Conservation (phyloP, 2,329 filamentous ascomycete species). For the Seiridium cupressi region DNA sequence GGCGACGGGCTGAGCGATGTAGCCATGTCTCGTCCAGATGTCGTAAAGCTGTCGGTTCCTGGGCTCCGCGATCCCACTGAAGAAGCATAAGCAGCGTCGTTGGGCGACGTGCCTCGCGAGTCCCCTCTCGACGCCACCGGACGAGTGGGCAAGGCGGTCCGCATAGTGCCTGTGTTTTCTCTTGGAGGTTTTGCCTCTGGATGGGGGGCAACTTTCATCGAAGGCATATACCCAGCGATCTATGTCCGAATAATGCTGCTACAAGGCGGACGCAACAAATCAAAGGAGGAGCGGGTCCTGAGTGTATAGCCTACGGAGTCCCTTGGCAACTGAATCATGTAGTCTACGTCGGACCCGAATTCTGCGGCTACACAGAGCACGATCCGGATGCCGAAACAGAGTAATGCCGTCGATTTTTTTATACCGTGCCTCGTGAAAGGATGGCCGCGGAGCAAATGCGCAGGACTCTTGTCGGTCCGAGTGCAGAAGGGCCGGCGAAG, state of each 20-base stretch:
- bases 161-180: slow-evolving; percentile 5
- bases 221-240: neutral
- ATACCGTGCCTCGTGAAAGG: too few species aligned
- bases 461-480: too few species aligned
- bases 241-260: neutral
- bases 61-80: slow-evolving; percentile 12
- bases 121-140: slow-evolving; percentile 3
- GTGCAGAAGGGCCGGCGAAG: too few species aligned
- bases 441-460: too few species aligned
- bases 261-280: neutral
- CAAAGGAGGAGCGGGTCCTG: neutral
- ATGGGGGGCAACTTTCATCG: slow-evolving; percentile 7
- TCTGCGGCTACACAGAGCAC: neutral
- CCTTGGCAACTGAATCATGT: neutral
- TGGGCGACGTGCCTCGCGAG: neutral
- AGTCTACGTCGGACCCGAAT: neutral
- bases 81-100: slow-evolving; percentile 8
- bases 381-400: neutral
- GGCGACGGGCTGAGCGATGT: slow-evolving; percentile 11
- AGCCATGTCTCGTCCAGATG: slow-evolving; percentile 8
- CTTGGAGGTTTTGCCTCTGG: neutral
- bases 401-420: neutral
- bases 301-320: neutral
- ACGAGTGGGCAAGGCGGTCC: slow-evolving; percentile 11
- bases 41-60: slow-evolving; percentile 10